Evolutionary conservation across 202 grass and related monocot species (phyloP), one percentile per base, ranked within the genome.

Genomic region (Setaria viridis): DNA sequence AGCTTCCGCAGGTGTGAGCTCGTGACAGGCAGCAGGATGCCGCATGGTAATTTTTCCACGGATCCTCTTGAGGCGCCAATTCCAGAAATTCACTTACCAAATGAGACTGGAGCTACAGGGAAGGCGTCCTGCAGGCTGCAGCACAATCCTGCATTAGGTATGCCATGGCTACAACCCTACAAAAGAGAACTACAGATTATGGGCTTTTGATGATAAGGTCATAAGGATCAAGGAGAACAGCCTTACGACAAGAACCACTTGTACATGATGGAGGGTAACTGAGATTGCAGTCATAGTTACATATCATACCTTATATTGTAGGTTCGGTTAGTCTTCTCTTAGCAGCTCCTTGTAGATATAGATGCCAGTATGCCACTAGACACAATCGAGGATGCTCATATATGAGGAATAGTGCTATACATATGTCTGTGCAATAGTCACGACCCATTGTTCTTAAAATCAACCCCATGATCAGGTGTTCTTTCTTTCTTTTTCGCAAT

Each of bases 311-410:
- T 0, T 46, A 69, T 58, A 67, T 32, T 53, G 72, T 70, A 79
- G 82, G 42, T 53, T 70, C 29, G 12, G 9, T 59, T 82, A 60
- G 76, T 73, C 30, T 1, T 11, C 66, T 58, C 6, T 21, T 43
- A 35, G 20, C 11, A 11, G 21, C 25, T 79, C 19, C 53, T 53
- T 85, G 69, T 85, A 89, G 6, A 85, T 74, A 48, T 88, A 67
- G 67, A 25, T 25, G 25, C 25, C 25, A 25, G 25, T 25, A 33
- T 75, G 43, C 39, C 79, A 62, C 35, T 20, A 63, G 62, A n/a
- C 50, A 76, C 51, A 16, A 51, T 42, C 35, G 6, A n/a, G 33
- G 69, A 53, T 85, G 51, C 41, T 58, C 32, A 48, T 66, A 66
- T 56, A 47, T 48, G 56, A 43, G 35, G 19, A 51, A 47, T 39